Base-by-base conservation (phyloP, 225 moss, liverwort and hornwort genomes). In the Bryum argenteum region DNA sequence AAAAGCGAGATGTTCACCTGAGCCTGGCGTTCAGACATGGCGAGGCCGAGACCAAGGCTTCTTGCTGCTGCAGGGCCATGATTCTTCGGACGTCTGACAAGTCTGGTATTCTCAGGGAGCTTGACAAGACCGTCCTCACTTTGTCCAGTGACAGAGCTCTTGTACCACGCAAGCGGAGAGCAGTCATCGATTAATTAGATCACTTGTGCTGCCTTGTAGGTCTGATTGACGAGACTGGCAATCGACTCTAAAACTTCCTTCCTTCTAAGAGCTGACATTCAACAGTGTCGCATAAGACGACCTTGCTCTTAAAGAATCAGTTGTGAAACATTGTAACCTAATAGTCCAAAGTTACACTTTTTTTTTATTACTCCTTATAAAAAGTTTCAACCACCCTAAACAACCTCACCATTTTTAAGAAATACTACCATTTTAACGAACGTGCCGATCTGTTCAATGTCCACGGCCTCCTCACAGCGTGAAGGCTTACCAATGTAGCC, bases 31-130 rank as follows among this genome's bases (percentile, higher is more conserved):
- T 86, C 78, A 42, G 83, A 57, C 69, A 78, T 78, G 57, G 83
- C 86, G 16, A 86, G 75, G 52, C 83, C 83, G 54, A 86, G 80
- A 57, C 86, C 86, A 47, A 86, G 75, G 40, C 62, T 86, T 69
- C 86, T 75, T 11, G 86, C 86, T 57, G 86, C 75, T 42, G 86
- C 86, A 62, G 86, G 86, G 41, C 86, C 86, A 65, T 86, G 78
- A 47, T 86, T 86, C 66, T 83, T 83, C 10, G 66, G 57, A 58
- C 86, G 69, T 55, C 70, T 80, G 41, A 86, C 78, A 22, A 86
- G 80, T 53, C 77, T 77, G 1, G 80, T 69, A 22, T 77, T 80
- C 19, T 57, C 61, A 58, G 86, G 86, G 65, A 86, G 75, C 58
- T 80, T 80, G 52, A 86, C 61, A 17, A 86, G 70, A 26, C 70